A percentile compares a stretch with the other conserved stretches of the same genome.
Evolutionary conservation across 177 flowering plant species (phyloP).

Genomic region (Vitis hybrid): DNA sequence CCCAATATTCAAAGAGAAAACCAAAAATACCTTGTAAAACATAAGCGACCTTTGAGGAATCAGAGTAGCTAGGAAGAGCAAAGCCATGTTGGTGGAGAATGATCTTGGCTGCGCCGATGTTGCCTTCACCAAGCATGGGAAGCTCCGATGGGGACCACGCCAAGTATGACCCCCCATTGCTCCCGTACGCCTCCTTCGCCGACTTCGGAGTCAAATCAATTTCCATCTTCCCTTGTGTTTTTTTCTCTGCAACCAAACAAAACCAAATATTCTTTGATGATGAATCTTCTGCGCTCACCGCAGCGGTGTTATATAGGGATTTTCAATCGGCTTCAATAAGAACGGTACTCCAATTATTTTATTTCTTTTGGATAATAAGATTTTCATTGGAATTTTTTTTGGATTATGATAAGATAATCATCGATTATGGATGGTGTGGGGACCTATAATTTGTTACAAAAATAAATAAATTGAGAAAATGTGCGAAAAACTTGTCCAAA

Average conservation of each 20-base stretch:
- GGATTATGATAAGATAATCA: too few relatives aligned
- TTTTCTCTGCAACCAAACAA: neutral
- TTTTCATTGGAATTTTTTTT: too few relatives aligned
- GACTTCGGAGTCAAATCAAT: conserved; percentile 68
- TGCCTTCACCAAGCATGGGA: conserved; percentile 70
- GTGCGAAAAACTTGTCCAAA: too few relatives aligned
- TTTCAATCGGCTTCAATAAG: too few relatives aligned
- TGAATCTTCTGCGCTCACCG: neutral
- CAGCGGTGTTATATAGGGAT: too few relatives aligned
- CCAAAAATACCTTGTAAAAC: conserved; percentile 71
- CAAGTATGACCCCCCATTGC: conserved; percentile 68
- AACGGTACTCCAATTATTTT: too few relatives aligned
- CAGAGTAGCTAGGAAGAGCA: conserved; percentile 76
- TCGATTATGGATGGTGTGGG: too few relatives aligned
- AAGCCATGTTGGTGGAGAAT: conserved; percentile 63
- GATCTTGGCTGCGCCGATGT: conserved; percentile 82
- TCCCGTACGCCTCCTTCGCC: conserved; percentile 51
- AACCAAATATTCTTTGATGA: too few relatives aligned
- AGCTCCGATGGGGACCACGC: conserved; percentile 77
- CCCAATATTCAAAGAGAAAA: too few relatives aligned
- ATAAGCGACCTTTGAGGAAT: conserved; percentile 84
- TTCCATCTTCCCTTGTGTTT: conserved; percentile 41
- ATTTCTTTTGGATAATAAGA: too few relatives aligned
- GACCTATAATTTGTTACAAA: too few relatives aligned
- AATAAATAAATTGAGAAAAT: too few relatives aligned